Evolutionary conservation across 371 early-diverging fungal genomes (phyloP).

Genomic region (Zancudomyces culisetae): DNA sequence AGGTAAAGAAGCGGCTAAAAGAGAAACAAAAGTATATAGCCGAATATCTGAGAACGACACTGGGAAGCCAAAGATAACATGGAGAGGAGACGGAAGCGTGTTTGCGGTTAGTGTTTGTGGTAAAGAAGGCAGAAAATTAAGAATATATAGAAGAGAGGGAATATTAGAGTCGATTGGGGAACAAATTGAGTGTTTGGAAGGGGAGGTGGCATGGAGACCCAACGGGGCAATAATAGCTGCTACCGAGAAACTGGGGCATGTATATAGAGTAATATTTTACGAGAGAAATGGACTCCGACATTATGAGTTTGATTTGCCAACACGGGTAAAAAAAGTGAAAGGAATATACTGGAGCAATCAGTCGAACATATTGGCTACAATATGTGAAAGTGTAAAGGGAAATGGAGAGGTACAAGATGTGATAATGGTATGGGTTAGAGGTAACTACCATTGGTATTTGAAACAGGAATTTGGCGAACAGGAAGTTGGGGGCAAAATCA

Average conservation of each 20-base stretch:
- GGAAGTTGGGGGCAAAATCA: neutral
- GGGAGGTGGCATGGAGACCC: slow-evolving; percentile 72
- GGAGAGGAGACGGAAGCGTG: slow-evolving; percentile 80
- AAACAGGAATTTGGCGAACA: slow-evolving; percentile 44
- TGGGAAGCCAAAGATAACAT: slow-evolving; percentile 47
- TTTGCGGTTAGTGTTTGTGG: slow-evolving; percentile 37
- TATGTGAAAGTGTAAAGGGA: slow-evolving; percentile 21
- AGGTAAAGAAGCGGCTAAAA: slow-evolving; percentile 59
- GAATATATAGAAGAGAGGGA: slow-evolving; percentile 74
- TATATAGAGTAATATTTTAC: slow-evolving; percentile 77
- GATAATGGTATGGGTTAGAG: slow-evolving; percentile 79
- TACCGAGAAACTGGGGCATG: slow-evolving; percentile 56
- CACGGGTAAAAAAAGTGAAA: slow-evolving; percentile 10
- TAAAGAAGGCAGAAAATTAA: slow-evolving; percentile 26
- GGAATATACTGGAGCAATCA: slow-evolving; percentile 75
- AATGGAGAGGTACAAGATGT: neutral
- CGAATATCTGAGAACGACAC: slow-evolving; percentile 46
- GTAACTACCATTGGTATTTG: slow-evolving; percentile 91
- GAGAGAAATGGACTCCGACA: slow-evolving; percentile 89
- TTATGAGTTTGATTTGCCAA: slow-evolving; percentile 70
- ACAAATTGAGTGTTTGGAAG: slow-evolving; percentile 58
- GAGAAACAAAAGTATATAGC: slow-evolving; percentile 10
- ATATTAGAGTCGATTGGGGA: slow-evolving; percentile 62
- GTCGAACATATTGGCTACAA: slow-evolving; percentile 64
- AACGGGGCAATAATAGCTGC: slow-evolving; percentile 75